A percentile compares a stretch with the other conserved stretches of the same genome.
Evolutionary conservation across 2,329 filamentous ascomycete genomes (phyloP).

Genomic region (Clonostachys rhizophaga): DNA sequence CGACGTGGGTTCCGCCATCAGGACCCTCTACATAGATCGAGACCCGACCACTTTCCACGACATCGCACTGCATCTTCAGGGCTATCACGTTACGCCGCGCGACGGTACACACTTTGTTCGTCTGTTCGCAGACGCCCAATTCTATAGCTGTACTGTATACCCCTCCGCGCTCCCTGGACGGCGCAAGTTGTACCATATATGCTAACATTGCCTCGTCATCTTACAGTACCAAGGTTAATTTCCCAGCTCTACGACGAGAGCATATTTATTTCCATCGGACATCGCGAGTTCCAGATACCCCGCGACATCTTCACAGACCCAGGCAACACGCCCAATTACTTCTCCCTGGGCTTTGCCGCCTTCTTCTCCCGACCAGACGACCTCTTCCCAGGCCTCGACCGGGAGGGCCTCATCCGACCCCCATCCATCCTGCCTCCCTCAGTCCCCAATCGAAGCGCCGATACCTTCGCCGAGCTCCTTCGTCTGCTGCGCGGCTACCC

Average conservation of each 20-base stretch:
- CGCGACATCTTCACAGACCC: conserved; percentile 80
- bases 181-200: not conserved
- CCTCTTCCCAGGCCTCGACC: conserved; percentile 80
- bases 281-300: conserved; percentile 83
- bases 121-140: conserved; percentile 90
- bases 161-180: too few relatives aligned
- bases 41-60: conserved; percentile 86
- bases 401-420: conserved; percentile 74
- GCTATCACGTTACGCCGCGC: conserved; percentile 79
- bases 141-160: conserved; percentile 68
- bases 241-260: conserved; percentile 88
- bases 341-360: conserved; percentile 82
- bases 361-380: conserved; percentile 80
- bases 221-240: conserved; percentile 75
- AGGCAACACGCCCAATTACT: conserved; percentile 93
- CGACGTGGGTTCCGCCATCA: conserved; percentile 44
- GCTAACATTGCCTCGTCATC: not conserved
- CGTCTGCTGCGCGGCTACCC: conserved; percentile 82
- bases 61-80: conserved; percentile 86
- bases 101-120: conserved; percentile 87
- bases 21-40: conserved; percentile 91
- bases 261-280: conserved; percentile 88
- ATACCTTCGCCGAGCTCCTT: conserved; percentile 78
- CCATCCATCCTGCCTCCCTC: conserved; percentile 80
- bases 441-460: conserved; percentile 76